Evolutionary conservation across 768 basidiomycete genomes (phyloP).

Genomic region (Mycena amicta): DNA sequence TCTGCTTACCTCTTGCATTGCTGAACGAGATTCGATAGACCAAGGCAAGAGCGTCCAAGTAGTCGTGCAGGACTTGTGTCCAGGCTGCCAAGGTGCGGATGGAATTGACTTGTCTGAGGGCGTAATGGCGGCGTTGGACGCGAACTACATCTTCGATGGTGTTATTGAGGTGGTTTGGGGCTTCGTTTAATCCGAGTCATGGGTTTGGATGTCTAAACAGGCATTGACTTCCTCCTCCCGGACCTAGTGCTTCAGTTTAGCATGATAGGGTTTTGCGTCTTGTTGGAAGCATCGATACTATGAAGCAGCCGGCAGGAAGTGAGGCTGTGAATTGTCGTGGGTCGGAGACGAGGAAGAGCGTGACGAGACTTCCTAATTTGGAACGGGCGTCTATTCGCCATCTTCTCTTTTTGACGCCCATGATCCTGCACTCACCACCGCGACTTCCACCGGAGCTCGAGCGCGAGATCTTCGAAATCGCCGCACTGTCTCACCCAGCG

Average conservation of each 20-base stretch:
- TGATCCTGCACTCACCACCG: neutral
- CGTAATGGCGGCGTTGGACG: constrained; percentile 12
- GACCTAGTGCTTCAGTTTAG: neutral
- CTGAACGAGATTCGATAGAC: constrained; percentile 5
- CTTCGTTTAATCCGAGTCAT: constrained; percentile 2
- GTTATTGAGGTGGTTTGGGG: constrained; percentile 12
- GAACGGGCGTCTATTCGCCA: neutral
- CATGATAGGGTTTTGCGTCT: too few species aligned
- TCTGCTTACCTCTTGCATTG: neutral
- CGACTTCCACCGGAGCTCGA: neutral
- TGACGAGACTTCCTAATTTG: neutral
- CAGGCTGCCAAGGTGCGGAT: constrained; percentile 14
- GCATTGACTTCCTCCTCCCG: neutral
- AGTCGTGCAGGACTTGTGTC: constrained; percentile 9
- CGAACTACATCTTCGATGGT: constrained; percentile 13
- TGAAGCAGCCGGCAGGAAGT: too few species aligned
- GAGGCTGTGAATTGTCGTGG: too few species aligned
- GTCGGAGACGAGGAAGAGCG: too few species aligned
- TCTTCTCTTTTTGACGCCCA: neutral
- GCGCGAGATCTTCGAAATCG: neutral
- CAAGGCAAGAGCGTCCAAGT: constrained; percentile 4
- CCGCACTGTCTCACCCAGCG: neutral
- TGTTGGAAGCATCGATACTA: too few species aligned
- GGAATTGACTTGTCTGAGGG: constrained; percentile 13
- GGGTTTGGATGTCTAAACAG: too few species aligned